A percentile compares a stretch with the other conserved stretches of the same genome.
Conservation (phyloP, 73 alveolate genomes). For the Paramecium pentaurelia region DNA sequence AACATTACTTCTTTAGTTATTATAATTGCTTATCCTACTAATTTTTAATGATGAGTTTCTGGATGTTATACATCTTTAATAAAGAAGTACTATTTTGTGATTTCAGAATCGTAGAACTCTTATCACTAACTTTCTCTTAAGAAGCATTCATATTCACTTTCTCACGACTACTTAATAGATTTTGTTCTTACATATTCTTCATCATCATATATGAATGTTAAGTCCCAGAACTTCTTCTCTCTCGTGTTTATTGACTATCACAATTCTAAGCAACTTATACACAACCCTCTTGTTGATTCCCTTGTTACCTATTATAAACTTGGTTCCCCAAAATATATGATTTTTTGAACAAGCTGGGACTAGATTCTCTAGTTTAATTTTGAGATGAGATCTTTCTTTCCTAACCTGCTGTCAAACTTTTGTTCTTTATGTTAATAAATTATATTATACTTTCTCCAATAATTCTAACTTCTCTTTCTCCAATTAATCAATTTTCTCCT, state of each 20-base stretch:
- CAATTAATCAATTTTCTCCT: not conserved
- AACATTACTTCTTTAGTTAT: not conserved
- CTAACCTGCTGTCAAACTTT: not conserved
- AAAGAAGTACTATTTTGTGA: not conserved
- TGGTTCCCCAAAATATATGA: not conserved
- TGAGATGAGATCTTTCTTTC: not conserved
- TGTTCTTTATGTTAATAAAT: not conserved
- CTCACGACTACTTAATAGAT: not conserved
- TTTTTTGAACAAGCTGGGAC: conserved; percentile 5
- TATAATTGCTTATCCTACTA: not conserved
- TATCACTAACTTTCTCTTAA: not conserved
- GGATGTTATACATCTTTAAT: not conserved
- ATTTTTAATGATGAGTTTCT: not conserved
- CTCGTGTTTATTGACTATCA: not conserved
- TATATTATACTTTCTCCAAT: not conserved
- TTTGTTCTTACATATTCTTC: not conserved
- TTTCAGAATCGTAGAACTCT: not conserved
- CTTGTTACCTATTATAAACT: not conserved
- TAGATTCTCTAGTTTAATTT: not conserved
- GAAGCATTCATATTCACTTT: not conserved
- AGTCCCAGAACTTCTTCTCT: conserved; percentile 1
- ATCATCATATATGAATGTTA: not conserved
- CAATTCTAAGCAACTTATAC: not conserved
- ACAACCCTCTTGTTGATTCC: not conserved
- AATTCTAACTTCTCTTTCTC: conserved; percentile 12